Percentiles rank a stretch among this genome's conserved stretches.
Conservation (phyloP, 1,284 basidiomycete species). For the Stygiomarasmius scandens region DNA sequence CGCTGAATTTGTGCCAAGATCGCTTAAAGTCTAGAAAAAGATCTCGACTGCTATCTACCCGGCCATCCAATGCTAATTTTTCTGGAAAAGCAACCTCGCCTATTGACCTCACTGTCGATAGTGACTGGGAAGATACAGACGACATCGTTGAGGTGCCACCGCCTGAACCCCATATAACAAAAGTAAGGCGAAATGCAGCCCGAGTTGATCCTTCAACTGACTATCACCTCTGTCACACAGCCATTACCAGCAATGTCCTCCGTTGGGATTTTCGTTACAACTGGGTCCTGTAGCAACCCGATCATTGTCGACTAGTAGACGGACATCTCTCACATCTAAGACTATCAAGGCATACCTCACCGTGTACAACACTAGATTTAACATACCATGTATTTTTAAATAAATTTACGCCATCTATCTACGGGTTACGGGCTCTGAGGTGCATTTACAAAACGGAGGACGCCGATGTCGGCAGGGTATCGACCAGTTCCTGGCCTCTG, state of each 20-base stretch:
- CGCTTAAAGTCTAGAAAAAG: not conserved
- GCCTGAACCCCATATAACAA: not conserved
- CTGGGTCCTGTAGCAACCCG: not conserved
- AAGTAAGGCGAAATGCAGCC: not conserved
- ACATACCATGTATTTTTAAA: not conserved
- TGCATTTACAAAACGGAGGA: too few relatives aligned
- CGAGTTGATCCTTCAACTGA: not conserved
- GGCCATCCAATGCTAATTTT: not conserved
- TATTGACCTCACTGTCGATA: constrained; percentile 9
- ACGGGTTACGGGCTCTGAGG: too few relatives aligned
- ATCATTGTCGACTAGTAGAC: not conserved
- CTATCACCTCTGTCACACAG: not conserved
- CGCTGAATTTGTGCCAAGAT: not conserved
- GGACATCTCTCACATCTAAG: not conserved
- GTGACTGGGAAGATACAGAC: constrained; percentile 4
- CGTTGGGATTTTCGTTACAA: not conserved
- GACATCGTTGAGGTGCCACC: constrained; percentile 7
- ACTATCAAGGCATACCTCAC: too few relatives aligned
- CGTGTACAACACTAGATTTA: too few relatives aligned
- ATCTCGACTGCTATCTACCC: not conserved
- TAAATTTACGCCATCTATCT: not conserved
- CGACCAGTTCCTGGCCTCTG: not conserved
- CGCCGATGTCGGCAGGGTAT: not conserved
- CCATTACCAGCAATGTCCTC: not conserved
- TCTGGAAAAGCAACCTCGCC: not conserved